A percentile compares a stretch with the other conserved stretches of the same genome.
Conservation (phyloP, 2,329 filamentous ascomycete species). For the Scedosporium aurantiacum region DNA sequence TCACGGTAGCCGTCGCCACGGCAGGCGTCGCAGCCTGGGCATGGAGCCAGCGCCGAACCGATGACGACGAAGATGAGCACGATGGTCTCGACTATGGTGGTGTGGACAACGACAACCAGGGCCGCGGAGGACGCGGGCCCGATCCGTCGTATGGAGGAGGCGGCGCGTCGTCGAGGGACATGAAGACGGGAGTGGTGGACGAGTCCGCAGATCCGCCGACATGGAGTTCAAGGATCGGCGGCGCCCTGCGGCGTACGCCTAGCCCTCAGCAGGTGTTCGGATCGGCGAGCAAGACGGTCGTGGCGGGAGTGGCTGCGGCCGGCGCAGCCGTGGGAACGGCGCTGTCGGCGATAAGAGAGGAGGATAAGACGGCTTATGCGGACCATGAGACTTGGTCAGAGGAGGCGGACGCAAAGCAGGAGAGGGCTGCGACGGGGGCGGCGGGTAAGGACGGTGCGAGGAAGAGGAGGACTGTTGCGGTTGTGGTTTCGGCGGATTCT, state of each 20-base stretch:
- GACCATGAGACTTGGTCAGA: slow-evolving; percentile 91
- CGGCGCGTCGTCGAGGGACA: not conserved
- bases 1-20: slow-evolving; percentile 81
- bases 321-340: slow-evolving; percentile 75
- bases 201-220: slow-evolving; percentile 16
- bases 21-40: slow-evolving; percentile 82
- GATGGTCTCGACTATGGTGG: slow-evolving; percentile 36
- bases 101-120: slow-evolving; percentile 35
- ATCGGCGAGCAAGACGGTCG: slow-evolving; percentile 68
- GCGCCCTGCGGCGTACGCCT: slow-evolving; percentile 68
- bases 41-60: slow-evolving; percentile 78
- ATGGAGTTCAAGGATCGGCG: slow-evolving; percentile 69
- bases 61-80: slow-evolving; percentile 52
- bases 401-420: slow-evolving; percentile 62
- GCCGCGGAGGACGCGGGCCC: slow-evolving; percentile 19
- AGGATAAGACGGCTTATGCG: slow-evolving; percentile 66
- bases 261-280: slow-evolving; percentile 85
- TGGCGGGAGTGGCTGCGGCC: slow-evolving; percentile 71
- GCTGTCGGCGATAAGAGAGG: slow-evolving; percentile 71
- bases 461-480: slow-evolving; percentile 65
- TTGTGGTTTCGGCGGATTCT: slow-evolving; percentile 75
- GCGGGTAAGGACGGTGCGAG: not conserved
- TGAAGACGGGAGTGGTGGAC: slow-evolving; percentile 11
- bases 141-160: not conserved
- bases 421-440: slow-evolving; percentile 17